phyloP scores from a whole-genome alignment of 306 rosid species.

The Macrotyloma uniflorum region DNA sequence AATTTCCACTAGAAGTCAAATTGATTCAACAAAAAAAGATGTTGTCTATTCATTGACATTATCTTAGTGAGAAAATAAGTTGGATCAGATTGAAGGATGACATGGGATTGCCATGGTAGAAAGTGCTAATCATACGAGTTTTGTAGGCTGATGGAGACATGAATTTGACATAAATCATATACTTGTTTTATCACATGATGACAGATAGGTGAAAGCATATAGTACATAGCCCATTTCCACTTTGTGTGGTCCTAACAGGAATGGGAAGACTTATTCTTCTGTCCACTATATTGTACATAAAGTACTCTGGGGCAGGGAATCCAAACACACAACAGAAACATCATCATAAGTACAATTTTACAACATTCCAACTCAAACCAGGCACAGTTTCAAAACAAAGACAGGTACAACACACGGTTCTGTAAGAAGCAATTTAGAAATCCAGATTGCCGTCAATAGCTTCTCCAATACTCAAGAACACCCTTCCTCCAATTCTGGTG shows the following conservation, averaged over 20 bases:
- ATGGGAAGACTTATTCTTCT: slow-evolving; percentile 11
- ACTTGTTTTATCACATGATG: neutral
- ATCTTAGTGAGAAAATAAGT: no score
- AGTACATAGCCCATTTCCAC: neutral
- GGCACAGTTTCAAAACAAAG: neutral
- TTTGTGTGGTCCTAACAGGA: slow-evolving; percentile 9
- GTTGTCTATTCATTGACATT: no score
- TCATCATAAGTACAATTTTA: neutral
- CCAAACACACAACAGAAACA: slow-evolving; percentile 5
- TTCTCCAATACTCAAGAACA: slow-evolving; percentile 67
- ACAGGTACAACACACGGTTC: neutral
- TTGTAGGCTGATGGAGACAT: neutral
- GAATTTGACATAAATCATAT: slow-evolving; percentile 24
- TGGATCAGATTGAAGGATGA: no score
- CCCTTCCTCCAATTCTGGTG: slow-evolving; percentile 52
- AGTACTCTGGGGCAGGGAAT: neutral
- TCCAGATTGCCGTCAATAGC: slow-evolving; percentile 53
- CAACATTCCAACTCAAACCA: neutral
- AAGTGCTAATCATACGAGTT: no score
- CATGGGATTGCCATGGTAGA: no score
- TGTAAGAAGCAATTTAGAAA: slow-evolving; percentile 9
- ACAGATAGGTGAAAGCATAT: neutral
- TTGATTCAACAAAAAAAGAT: no score
- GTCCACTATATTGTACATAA: slow-evolving; percentile 21
- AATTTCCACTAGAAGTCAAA: no score